Evolutionary conservation across 305 asterid species (phyloP), one percentile per base, ranked within the genome.

Genomic region (Rubia occidens): DNA sequence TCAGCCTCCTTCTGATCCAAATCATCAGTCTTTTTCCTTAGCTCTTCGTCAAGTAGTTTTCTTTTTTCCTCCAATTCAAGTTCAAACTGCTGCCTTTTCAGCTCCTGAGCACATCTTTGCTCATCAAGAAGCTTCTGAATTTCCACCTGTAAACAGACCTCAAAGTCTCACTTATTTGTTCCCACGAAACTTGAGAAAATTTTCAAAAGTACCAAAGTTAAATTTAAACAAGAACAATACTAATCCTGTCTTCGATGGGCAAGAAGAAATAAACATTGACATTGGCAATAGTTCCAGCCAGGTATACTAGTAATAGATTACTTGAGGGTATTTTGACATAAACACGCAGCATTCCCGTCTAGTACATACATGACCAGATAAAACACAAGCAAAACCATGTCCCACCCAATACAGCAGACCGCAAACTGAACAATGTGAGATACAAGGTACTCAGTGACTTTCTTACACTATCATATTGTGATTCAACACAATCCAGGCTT

Each of bases 81-180:
- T 78, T 88, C 95, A 70, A 87, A 85, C 72, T 90, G 85, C 69
- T 73, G 89, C 70, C 26, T 82, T 79, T 82, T 79, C 51, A 75
- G 35, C 63, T 83, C 94, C 72, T 85, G 79, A 53, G 79, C 68
- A 32, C 82, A 72, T 63, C 83, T 77, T 77, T 85, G 89, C 72
- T 81, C 85, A 72, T 89, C 94, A 20, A 92, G 81, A 75, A 88
- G 78, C 79, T 78, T 86, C 80, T 90, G 91, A 74, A 92, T 82
- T 85, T 88, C 97, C 71, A 88, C 91, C 97, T 92, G 76, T 53
- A 72, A 76, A 60, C 58, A 73, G 76, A 60, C 74, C 8, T 66
- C 37, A 26, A 69, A 65, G n/a, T 13, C 49, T 66, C 61, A 66
- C 45, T 20, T 39, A 17, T 49, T 15, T n/a, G 18, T 55, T 44